Percentiles rank a stretch among this genome's conserved stretches.
phyloP scores from a whole-genome alignment of 805 yeast species.

The Blastobotrys muscicola region DNA sequence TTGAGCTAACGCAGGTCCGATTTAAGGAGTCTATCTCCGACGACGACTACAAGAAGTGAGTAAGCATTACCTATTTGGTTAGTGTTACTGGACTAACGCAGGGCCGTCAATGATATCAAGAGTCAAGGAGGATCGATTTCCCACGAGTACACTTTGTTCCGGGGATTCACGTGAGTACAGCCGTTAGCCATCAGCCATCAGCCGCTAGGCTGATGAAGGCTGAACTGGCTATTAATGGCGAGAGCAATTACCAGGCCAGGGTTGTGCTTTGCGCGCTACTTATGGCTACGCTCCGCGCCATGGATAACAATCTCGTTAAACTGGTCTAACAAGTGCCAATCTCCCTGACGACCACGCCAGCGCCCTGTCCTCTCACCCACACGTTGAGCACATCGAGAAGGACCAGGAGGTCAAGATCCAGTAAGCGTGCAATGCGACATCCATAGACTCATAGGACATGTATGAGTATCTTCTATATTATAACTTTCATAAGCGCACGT shows the following conservation, averaged over 20 bases:
- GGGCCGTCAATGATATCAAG: constrained; percentile 16
- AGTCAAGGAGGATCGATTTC: constrained; percentile 20
- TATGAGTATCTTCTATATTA: too few relatives aligned
- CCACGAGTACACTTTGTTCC: constrained; percentile 27
- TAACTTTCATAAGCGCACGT: too few relatives aligned
- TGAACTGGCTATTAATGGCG: too few relatives aligned
- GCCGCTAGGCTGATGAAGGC: too few relatives aligned
- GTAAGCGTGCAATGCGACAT: background rate
- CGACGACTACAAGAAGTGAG: constrained; percentile 15
- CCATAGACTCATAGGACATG: background rate
- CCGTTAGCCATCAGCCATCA: too few relatives aligned
- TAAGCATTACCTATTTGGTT: too few relatives aligned
- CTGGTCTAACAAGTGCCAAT: constrained; percentile 15
- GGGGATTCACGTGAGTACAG: constrained; percentile 26
- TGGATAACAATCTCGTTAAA: background rate
- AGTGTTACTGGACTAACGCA: constrained; percentile 5
- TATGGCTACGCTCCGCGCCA: too few relatives aligned
- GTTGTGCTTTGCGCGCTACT: too few relatives aligned
- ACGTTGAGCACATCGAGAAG: constrained; percentile 25
- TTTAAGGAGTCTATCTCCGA: constrained; percentile 16
- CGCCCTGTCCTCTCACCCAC: constrained; percentile 20
- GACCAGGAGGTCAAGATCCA: constrained; percentile 24
- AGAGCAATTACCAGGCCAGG: too few relatives aligned
- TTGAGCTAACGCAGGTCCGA: constrained; percentile 11
- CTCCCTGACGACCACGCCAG: constrained; percentile 23